Evolutionary conservation across 208 protist species (phyloP), one percentile per base, ranked within the genome.

Genomic region (Naegleria gruberi): DNA sequence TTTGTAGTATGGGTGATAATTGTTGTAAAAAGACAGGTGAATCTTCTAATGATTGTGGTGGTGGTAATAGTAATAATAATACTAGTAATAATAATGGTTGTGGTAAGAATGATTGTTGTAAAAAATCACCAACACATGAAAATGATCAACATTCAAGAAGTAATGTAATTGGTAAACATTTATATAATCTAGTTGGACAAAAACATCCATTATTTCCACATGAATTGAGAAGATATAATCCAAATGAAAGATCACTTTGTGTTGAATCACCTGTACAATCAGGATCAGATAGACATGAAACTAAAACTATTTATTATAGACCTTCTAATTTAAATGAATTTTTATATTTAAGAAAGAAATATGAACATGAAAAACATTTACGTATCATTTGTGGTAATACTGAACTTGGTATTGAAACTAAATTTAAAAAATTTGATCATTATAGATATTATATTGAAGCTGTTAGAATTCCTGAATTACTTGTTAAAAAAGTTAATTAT

Each of bases 361-460:
- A 93, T 43, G 87, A 65, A 19, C 41, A 90, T 12, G 95, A 94
- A 34, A 92, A 93, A 45, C 55, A 86, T n/a, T 42, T 51, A 7
- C 46, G 43, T 10, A 77, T 95, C 57, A 93, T 96, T 34, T 86
- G 93, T 82, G 95, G 95, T 83, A 96, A 95, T 87, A 94, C 94
- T 4, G 94, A 96, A 88, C 40, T 96, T 40, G 95, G 93, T n/a
- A 94, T 96, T 90, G 94, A 96, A 90, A 87, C 77, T n/a, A 91
- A 91, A 90, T 93, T 94, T 87, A 95, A 94, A 90, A 45, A 89
- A 86, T 19, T 57, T 30, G 45, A 88, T 15, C 93, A 91, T 40
- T 26, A 55, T 55, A 55, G 87, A 55, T n/a, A 89, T 65, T 85
- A 65, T 47, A 45, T 47, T 89, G 45, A 57, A 55, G 83, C 40